These are phyloP conservation scores for Przewalskia tangutica DNA, from an alignment of 257 asterid species.

Conservation along the genomic window DNA sequence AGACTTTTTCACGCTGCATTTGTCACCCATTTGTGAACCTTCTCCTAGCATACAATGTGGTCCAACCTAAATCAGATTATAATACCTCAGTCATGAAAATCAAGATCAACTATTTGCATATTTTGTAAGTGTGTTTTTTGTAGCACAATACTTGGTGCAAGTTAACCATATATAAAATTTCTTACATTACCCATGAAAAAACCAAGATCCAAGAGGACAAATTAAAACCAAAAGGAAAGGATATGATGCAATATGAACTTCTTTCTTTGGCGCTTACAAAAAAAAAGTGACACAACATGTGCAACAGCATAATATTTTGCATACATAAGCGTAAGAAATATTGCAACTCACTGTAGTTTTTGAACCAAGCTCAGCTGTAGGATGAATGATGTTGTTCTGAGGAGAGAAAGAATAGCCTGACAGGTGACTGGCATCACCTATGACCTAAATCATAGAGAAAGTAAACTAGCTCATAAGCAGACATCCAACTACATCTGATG, in stretches of 20 bases:
- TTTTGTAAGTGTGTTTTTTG: too few relatives aligned
- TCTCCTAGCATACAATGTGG: slow-evolving; percentile 97
- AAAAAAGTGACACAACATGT: too few relatives aligned
- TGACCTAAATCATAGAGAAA: slow-evolving; percentile 40
- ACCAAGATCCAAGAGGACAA: background rate
- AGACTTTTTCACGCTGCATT: slow-evolving; percentile 93
- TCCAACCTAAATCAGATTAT: slow-evolving; percentile 66
- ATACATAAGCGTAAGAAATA: background rate
- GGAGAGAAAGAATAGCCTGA: slow-evolving; percentile 77
- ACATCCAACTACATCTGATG: background rate
- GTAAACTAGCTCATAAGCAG: background rate
- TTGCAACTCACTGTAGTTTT: slow-evolving; percentile 77
- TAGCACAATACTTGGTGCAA: too few relatives aligned
- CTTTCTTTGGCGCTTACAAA: too few relatives aligned
- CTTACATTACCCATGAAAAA: background rate
- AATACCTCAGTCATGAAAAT: slow-evolving; percentile 4
- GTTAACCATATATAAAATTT: too few relatives aligned
- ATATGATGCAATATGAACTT: background rate
- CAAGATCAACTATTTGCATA: background rate
- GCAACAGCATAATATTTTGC: background rate
- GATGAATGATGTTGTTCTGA: slow-evolving; percentile 80
- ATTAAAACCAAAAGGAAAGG: background rate
- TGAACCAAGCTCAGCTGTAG: slow-evolving; percentile 72
- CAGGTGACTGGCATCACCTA: slow-evolving; percentile 84
- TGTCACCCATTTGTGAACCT: slow-evolving; percentile 93